A percentile compares a stretch with the other conserved stretches of the same genome.
Conservation (phyloP, 1,284 basidiomycete genomes). For the Irpex sp. region DNA sequence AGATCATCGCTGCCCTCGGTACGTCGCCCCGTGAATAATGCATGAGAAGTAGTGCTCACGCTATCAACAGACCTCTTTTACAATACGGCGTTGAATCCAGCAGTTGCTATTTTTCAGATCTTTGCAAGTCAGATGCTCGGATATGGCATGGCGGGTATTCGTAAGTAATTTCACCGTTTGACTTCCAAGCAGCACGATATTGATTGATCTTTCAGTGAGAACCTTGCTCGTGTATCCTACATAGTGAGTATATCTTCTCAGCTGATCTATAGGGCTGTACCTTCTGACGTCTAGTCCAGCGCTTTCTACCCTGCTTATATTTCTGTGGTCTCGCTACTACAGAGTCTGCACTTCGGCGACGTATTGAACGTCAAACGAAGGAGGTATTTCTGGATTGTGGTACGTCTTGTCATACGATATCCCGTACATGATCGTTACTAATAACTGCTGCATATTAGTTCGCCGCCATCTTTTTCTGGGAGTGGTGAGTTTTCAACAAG, state of each 20-base stretch:
- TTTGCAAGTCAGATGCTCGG: constrained; percentile 73
- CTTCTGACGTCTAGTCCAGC: constrained; percentile 28
- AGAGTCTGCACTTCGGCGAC: constrained; percentile 61
- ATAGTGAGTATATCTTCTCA: constrained; percentile 43
- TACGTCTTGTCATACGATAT: constrained; percentile 26
- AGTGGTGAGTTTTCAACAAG: constrained; percentile 36
- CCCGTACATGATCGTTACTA: neutral
- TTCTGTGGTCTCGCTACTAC: constrained; percentile 64
- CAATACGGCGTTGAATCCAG: constrained; percentile 60
- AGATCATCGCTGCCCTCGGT: constrained; percentile 72
- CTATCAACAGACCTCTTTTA: constrained; percentile 57
- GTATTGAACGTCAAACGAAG: constrained; percentile 53
- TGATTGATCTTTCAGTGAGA: constrained; percentile 42
- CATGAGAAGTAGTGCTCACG: neutral
- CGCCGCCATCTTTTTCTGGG: constrained; percentile 59
- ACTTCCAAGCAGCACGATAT: neutral
- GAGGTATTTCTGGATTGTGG: constrained; percentile 62
- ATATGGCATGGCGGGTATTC: constrained; percentile 65
- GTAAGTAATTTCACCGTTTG: neutral
- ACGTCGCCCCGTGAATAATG: constrained; percentile 30
- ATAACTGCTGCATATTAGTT: constrained; percentile 35
- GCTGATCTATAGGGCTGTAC: neutral
- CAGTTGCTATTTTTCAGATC: constrained; percentile 63
- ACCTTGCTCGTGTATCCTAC: constrained; percentile 72
- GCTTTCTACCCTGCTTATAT: constrained; percentile 66